A percentile compares a stretch with the other conserved stretches of the same genome.
These are phyloP conservation scores for Vinca major DNA, from an alignment of 305 asterid species.

Conservation along the genomic window DNA sequence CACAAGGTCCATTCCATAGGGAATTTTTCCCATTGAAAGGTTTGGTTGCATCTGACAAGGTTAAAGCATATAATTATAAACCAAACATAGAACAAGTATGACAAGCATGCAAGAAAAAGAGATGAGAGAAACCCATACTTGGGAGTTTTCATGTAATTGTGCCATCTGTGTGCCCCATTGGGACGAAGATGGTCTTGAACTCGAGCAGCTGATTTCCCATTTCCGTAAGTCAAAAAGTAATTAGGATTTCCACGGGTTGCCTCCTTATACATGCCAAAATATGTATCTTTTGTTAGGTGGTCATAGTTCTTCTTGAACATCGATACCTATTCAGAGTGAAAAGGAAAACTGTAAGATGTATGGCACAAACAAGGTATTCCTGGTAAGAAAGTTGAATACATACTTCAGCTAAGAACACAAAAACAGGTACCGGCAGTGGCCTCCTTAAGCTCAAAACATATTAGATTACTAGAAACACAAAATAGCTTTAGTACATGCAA, in stretches of 20 bases:
- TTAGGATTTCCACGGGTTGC: slow-evolving; percentile 93
- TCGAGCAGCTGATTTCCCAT: slow-evolving; percentile 91
- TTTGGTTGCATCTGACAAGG: too few species aligned
- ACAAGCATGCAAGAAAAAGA: neutral
- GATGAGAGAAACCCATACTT: slow-evolving; percentile 36
- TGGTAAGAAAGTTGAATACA: neutral
- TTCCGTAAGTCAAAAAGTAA: slow-evolving; percentile 92
- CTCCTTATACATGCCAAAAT: slow-evolving; percentile 82
- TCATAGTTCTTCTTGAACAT: slow-evolving; percentile 97
- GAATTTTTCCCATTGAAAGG: too few species aligned
- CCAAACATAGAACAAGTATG: neutral
- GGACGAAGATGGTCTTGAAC: slow-evolving; percentile 91
- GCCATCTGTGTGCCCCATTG: slow-evolving; percentile 99
- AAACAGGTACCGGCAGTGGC: neutral
- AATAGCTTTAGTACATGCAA: neutral
- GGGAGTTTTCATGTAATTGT: slow-evolving; percentile 89
- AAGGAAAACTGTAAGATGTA: neutral
- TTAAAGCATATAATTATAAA: too few species aligned
- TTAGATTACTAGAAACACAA: neutral
- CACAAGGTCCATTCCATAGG: too few species aligned
- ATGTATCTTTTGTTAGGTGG: slow-evolving; percentile 76
- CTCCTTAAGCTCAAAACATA: neutral
- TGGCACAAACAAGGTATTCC: neutral
- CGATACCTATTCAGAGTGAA: slow-evolving; percentile 40
- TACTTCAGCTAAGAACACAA: too few species aligned